Base-by-base conservation (phyloP, 148 eudicot species). In the Fagopyrum tataricum region DNA sequence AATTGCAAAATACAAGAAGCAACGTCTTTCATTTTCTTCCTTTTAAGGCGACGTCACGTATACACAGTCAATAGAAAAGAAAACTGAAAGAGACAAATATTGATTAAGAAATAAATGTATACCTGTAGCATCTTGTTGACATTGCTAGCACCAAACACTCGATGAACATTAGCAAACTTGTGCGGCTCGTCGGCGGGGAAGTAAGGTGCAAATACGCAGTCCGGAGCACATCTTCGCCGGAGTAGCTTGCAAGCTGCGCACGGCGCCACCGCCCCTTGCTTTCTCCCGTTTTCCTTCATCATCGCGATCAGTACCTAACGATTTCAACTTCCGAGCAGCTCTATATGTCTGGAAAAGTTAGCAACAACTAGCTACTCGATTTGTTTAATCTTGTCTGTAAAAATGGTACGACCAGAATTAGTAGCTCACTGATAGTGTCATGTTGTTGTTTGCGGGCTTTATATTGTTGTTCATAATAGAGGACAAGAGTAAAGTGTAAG, bases 51-150 rank as follows among this genome's bases (percentile, higher is more conserved):
- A 31, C 37, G 37, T 31, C 37, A 31, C 37, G 37, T 31, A 31
- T 31, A 31, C 2, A 31, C 37, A 31, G 37, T 31, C 37, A 31
- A 31, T 31, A 31, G 37, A 31, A 31, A 31, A 31, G 37, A 31
- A 0, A 31, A 31, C 0, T 31, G 37, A 31, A 31, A 31, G 37
- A 0, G 37, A 31, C 37, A 31, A 31, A 31, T 31, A 31, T 31
- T 31, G 37, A n/a, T n/a, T n/a, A n/a, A n/a, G n/a, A n/a, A n/a
- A n/a, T n/a, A n/a, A 1, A 31, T 31, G 37, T 31, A 31, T 67
- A 89, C 93, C 91, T 89, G 93, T 55, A 91, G 55, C 93, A 91
- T 89, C 83, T 91, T 91, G 90, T 87, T 91, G 74, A 91, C 97
- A 76, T 91, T 91, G 85, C 97, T 91, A 59, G 97, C 97, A n/a